Evolutionary conservation across 2,329 filamentous ascomycete species (phyloP).

Genomic region (Fusarium chaquense): DNA sequence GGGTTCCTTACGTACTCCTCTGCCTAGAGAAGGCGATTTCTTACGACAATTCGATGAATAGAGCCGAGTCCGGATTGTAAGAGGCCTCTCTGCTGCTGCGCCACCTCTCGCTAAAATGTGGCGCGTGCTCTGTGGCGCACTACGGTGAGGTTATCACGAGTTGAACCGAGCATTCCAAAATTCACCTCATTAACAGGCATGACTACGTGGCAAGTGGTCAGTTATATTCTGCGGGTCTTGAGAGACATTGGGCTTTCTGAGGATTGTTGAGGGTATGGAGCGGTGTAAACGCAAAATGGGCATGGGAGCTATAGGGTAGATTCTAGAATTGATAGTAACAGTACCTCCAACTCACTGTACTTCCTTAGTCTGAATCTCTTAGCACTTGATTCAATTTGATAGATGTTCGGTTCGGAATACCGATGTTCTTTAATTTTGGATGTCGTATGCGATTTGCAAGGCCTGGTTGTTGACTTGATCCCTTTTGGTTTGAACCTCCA

Average conservation of each 20-base stretch:
- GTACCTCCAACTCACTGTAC: too few relatives aligned
- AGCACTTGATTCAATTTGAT: neutral
- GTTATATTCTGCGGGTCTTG: too few relatives aligned
- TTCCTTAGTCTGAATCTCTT: neutral
- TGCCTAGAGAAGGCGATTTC: neutral
- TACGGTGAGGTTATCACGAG: neutral
- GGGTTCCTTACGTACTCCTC: accelerated
- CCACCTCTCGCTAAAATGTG: neutral
- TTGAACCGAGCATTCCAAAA: neutral
- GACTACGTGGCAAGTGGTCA: neutral
- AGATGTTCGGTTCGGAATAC: neutral
- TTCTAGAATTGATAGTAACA: neutral
- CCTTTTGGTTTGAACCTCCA: neutral
- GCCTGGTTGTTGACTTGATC: too few relatives aligned
- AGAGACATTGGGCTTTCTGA: too few relatives aligned
- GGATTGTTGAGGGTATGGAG: neutral
- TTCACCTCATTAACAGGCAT: neutral
- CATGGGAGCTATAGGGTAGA: neutral
- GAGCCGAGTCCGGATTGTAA: neutral
- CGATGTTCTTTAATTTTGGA: too few relatives aligned
- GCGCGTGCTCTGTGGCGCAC: neutral
- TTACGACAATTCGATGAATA: neutral
- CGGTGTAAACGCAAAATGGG: neutral
- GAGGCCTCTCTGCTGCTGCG: constrained; percentile 5
- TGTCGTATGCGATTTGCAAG: too few relatives aligned